Conservation (phyloP, 1,284 basidiomycete species). For the Paramarasmius palmivorus region DNA sequence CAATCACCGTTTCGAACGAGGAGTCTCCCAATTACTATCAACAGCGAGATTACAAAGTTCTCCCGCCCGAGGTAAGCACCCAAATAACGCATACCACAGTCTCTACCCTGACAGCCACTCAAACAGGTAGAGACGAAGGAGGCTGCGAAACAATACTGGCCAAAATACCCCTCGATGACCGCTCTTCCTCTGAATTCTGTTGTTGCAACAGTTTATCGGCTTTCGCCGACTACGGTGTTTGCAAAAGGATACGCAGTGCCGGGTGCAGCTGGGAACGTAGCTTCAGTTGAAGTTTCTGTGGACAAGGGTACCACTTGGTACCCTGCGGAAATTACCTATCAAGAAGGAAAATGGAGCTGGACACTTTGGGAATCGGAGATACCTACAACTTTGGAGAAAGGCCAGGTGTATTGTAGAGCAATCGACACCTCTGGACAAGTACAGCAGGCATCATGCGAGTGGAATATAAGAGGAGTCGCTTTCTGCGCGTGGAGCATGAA, state of each 20-base stretch:
- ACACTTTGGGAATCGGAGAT: slow-evolving; percentile 61
- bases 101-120: neutral
- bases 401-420: slow-evolving; percentile 43
- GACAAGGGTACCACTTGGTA: slow-evolving; percentile 56
- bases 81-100: neutral
- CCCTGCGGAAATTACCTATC: slow-evolving; percentile 55
- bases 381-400: slow-evolving; percentile 28
- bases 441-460: slow-evolving; percentile 48
- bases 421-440: slow-evolving; percentile 41
- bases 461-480: slow-evolving; percentile 64
- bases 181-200: slow-evolving; percentile 63
- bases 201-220: slow-evolving; percentile 41
- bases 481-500: slow-evolving; percentile 50
- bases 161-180: slow-evolving; percentile 57
- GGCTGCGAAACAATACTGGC: slow-evolving; percentile 38
- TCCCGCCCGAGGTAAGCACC: slow-evolving; percentile 53
- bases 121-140: slow-evolving; percentile 48
- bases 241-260: slow-evolving; percentile 63
- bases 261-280: slow-evolving; percentile 45
- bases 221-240: slow-evolving; percentile 34
- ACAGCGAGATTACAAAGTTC: slow-evolving; percentile 65
- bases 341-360: slow-evolving; percentile 70
- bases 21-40: slow-evolving; percentile 72
- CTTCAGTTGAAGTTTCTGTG: slow-evolving; percentile 49
- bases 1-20: slow-evolving; percentile 47